Evolutionary conservation across 345 rosid genomes (phyloP).

Genomic region (Triadica sebifera): DNA sequence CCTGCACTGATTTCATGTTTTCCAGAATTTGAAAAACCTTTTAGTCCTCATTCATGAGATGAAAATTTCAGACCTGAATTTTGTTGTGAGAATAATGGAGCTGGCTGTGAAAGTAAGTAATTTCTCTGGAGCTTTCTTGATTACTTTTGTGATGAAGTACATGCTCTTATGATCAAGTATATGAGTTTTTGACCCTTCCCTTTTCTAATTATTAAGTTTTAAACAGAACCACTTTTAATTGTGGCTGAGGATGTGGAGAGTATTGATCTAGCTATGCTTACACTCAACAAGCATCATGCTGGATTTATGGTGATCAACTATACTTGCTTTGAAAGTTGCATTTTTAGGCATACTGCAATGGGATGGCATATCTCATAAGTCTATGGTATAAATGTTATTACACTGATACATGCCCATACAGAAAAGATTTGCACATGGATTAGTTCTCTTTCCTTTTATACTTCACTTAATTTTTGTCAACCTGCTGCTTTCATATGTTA

Average conservation of each 20-base stretch:
- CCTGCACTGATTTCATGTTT: slow-evolving; percentile 17
- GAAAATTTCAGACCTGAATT: slow-evolving; percentile 77
- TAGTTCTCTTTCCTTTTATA: too few relatives aligned
- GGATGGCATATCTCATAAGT: slow-evolving; percentile 1
- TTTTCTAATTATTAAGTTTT: slow-evolving; percentile 17
- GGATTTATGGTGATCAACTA: slow-evolving; percentile 58
- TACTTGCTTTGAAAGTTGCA: slow-evolving; percentile 10
- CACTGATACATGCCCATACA: too few relatives aligned
- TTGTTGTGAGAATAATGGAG: slow-evolving; percentile 72
- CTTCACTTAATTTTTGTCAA: too few relatives aligned
- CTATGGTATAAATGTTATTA: not conserved
- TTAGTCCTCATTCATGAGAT: slow-evolving; percentile 77
- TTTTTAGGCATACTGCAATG: not conserved
- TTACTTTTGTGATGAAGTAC: not conserved
- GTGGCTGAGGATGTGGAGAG: too few relatives aligned
- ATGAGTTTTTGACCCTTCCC: slow-evolving; percentile 21
- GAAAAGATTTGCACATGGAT: too few relatives aligned
- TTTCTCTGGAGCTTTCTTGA: not conserved
- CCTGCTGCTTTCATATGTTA: too few relatives aligned
- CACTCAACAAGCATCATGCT: slow-evolving; percentile 82
- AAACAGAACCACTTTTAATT: slow-evolving; percentile 75
- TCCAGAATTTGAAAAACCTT: slow-evolving; percentile 94
- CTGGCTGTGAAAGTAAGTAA: slow-evolving; percentile 57
- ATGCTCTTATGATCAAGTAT: not conserved
- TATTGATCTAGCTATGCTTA: slow-evolving; percentile 70